These are phyloP conservation scores for Oleoguttula mirabilis DNA, from an alignment of 495 filamentous ascomycete species.

Conservation along the genomic window DNA sequence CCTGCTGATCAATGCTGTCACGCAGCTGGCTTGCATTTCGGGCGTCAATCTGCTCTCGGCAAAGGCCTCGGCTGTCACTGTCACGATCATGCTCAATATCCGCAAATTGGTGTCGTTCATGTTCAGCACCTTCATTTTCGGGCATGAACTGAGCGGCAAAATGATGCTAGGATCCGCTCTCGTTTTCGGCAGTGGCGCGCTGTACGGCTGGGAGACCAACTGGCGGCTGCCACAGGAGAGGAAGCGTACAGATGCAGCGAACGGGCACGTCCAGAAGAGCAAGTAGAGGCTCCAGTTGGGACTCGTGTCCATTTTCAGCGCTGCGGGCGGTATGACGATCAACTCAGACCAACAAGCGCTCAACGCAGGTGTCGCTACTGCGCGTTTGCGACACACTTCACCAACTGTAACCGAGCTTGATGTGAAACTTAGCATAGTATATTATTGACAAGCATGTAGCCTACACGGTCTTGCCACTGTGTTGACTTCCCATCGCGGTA, in stretches of 20 bases:
- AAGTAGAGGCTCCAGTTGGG: no score
- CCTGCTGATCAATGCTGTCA: conserved; percentile 68
- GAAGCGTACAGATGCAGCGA: not conserved
- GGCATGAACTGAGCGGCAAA: conserved; percentile 60
- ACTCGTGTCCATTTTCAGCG: no score
- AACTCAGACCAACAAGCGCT: no score
- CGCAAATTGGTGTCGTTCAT: conserved; percentile 86
- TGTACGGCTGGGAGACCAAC: conserved; percentile 68
- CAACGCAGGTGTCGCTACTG: no score
- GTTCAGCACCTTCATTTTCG: conserved; percentile 86
- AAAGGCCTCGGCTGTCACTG: conserved; percentile 76
- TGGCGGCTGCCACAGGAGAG: conserved; percentile 21
- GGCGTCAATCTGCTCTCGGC: conserved; percentile 86
- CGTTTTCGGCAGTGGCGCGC: conserved; percentile 75
- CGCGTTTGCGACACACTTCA: no score
- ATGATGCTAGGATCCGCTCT: conserved; percentile 70
- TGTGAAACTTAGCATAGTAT: no score
- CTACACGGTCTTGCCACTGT: no score
- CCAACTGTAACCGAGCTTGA: no score
- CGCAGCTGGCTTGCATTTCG: conserved; percentile 87
- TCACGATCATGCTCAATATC: conserved; percentile 91
- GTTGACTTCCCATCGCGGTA: no score
- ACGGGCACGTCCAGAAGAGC: conserved; percentile 5
- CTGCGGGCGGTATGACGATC: no score
- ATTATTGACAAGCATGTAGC: no score